Conservation (phyloP, 352 stramenopile species). For the Globisporangium heterothallicum region DNA sequence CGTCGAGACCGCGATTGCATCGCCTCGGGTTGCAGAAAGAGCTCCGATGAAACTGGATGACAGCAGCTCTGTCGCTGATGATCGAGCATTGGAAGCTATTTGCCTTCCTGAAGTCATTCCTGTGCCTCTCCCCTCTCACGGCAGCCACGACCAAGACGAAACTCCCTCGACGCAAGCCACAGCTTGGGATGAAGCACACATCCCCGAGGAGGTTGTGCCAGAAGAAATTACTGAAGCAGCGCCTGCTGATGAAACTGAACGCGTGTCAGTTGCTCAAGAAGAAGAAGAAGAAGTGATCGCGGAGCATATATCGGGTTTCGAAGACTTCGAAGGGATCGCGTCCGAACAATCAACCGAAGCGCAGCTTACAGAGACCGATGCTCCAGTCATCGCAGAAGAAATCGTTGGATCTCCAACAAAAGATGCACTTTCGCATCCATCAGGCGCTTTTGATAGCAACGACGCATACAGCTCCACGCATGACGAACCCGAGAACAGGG, state of each 20-base stretch:
- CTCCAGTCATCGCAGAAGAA: constrained; percentile 10
- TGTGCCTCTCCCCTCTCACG: background rate
- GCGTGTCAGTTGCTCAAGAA: background rate
- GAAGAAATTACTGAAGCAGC: constrained; percentile 8
- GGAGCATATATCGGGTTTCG: constrained; percentile 5
- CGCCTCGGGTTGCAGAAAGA: constrained; percentile 1
- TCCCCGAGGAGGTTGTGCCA: constrained; percentile 8
- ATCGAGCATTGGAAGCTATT: constrained; percentile 6
- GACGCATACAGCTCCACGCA: background rate
- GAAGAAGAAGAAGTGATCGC: constrained; percentile 11
- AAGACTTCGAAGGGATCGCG: background rate
- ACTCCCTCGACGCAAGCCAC: background rate
- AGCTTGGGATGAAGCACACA: constrained; percentile 1
- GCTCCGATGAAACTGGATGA: constrained; percentile 8
- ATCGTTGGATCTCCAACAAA: constrained; percentile 11
- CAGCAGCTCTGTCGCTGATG: background rate
- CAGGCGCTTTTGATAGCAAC: background rate
- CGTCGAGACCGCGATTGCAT: constrained; percentile 4
- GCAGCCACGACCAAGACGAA: background rate
- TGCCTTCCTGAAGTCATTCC: background rate
- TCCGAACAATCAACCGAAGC: background rate
- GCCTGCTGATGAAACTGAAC: background rate
- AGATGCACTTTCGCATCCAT: background rate
- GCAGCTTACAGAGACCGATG: constrained; percentile 1
- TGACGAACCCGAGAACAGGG: background rate